A percentile compares a stretch with the other conserved stretches of the same genome.
phyloP scores from a whole-genome alignment of 2,329 filamentous ascomycete species.

The Colletotrichum gloeosporioides region DNA sequence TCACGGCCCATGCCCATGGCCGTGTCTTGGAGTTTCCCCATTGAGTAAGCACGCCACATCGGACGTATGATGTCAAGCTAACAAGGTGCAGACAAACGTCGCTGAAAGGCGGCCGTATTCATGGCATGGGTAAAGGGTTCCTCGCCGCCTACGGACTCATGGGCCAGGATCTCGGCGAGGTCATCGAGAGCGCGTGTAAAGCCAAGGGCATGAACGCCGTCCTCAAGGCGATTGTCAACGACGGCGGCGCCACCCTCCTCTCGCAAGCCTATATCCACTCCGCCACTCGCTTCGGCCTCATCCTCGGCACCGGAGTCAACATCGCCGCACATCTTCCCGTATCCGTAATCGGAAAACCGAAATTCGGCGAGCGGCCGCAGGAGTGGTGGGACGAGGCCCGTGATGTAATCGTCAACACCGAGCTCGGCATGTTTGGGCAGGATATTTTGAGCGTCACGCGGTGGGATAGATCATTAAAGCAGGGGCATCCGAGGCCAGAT shows the following conservation, averaged over 20 bases:
- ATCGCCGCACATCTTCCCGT: slow-evolving; percentile 69
- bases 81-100: slow-evolving; percentile 65
- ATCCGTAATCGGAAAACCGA: slow-evolving; percentile 55
- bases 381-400: slow-evolving; percentile 63
- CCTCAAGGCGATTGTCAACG: slow-evolving; percentile 69
- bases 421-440: slow-evolving; percentile 70
- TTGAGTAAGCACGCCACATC: slow-evolving; percentile 57
- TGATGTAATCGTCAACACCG: slow-evolving; percentile 71
- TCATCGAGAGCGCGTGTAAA: slow-evolving; percentile 61
- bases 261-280: slow-evolving; percentile 66
- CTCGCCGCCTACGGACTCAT: slow-evolving; percentile 61
- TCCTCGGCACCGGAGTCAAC: slow-evolving; percentile 72
- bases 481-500: slow-evolving; percentile 58
- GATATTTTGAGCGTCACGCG: slow-evolving; percentile 63
- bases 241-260: slow-evolving; percentile 69
- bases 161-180: slow-evolving; percentile 64
- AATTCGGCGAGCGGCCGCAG: slow-evolving; percentile 61
- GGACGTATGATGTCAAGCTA: background rate
- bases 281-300: slow-evolving; percentile 67
- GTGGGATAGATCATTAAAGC: slow-evolving; percentile 63
- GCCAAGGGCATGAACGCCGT: slow-evolving; percentile 57
- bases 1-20: slow-evolving; percentile 61
- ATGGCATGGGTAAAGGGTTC: slow-evolving; percentile 72
- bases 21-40: slow-evolving; percentile 73
- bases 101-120: slow-evolving; percentile 61